A percentile compares a stretch with the other conserved stretches of the same genome.
These are phyloP conservation scores for Backusella circina DNA, from an alignment of 192 early-diverging fungal genomes.

Conservation along the genomic window DNA sequence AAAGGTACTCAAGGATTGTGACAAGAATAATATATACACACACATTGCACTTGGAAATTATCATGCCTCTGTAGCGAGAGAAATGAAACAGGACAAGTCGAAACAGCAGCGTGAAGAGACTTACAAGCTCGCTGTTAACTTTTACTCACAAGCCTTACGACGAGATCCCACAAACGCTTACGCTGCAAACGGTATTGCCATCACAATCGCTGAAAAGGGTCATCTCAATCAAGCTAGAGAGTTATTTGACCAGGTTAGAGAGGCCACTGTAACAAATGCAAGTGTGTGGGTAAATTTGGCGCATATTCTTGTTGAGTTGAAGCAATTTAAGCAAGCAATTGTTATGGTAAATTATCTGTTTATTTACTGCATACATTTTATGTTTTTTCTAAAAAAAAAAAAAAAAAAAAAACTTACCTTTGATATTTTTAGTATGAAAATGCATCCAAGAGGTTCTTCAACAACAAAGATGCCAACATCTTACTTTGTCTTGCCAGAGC, in stretches of 20 bases:
- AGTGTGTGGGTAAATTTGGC: conserved; percentile 72
- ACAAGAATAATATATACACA: conserved; percentile 77
- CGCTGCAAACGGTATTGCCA: conserved; percentile 84
- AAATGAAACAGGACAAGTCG: conserved; percentile 40
- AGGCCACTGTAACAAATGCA: conserved; percentile 39
- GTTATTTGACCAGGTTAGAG: conserved; percentile 56
- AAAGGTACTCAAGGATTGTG: conserved; percentile 69
- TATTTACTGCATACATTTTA: too few species aligned
- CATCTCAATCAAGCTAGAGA: conserved; percentile 55
- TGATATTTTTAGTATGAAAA: conserved; percentile 54
- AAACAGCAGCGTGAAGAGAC: conserved; percentile 32
- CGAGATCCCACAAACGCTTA: conserved; percentile 69
- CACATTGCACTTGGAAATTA: conserved; percentile 80
- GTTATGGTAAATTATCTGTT: conserved; percentile 47
- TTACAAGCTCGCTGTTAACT: conserved; percentile 75
- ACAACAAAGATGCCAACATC: conserved; percentile 47
- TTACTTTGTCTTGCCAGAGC: conserved; percentile 54
- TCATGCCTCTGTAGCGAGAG: conserved; percentile 62
- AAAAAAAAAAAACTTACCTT: background rate
- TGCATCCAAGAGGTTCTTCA: conserved; percentile 51
- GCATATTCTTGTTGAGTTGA: conserved; percentile 70
- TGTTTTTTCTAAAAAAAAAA: background rate
- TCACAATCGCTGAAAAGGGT: conserved; percentile 73
- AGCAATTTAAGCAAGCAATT: conserved; percentile 72
- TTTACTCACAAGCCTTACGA: conserved; percentile 72